Conservation (phyloP, 257 asterid species). For the Leonotis leonurus region DNA sequence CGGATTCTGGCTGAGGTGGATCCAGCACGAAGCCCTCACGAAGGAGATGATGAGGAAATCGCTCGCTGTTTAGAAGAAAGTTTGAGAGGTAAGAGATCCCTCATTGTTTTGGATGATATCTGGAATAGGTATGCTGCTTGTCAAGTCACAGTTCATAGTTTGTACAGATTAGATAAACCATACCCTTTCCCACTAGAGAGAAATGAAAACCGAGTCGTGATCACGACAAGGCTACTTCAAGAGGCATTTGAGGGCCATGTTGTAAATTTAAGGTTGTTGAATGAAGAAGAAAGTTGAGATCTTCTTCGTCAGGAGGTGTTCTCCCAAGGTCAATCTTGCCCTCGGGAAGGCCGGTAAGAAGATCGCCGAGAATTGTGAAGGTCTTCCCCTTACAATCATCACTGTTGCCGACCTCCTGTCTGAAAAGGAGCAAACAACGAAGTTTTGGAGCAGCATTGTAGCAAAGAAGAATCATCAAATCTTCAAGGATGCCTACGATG, state of each 20-base stretch:
- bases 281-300: conserved; percentile 1
- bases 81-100: not conserved
- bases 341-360: conserved; percentile 7
- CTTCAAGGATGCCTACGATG: not conserved
- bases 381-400: conserved; percentile 6
- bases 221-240: not conserved
- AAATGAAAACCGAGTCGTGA: not conserved
- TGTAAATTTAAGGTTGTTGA: not conserved
- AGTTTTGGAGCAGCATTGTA: not conserved
- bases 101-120: not conserved
- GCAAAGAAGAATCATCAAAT: not conserved
- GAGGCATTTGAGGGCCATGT: not conserved
- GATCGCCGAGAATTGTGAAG: conserved; percentile 8
- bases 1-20: not conserved
- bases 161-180: not conserved
- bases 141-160: not conserved
- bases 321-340: not conserved
- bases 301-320: not conserved
- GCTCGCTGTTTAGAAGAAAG: too few relatives aligned
- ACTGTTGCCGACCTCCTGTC: not conserved
- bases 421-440: not conserved
- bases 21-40: not conserved
- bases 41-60: not conserved
- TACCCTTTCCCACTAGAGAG: not conserved
- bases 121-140: not conserved